These are phyloP conservation scores for Drechslerella coelobrocha DNA, from an alignment of 2,329 filamentous ascomycete species.

Conservation along the genomic window DNA sequence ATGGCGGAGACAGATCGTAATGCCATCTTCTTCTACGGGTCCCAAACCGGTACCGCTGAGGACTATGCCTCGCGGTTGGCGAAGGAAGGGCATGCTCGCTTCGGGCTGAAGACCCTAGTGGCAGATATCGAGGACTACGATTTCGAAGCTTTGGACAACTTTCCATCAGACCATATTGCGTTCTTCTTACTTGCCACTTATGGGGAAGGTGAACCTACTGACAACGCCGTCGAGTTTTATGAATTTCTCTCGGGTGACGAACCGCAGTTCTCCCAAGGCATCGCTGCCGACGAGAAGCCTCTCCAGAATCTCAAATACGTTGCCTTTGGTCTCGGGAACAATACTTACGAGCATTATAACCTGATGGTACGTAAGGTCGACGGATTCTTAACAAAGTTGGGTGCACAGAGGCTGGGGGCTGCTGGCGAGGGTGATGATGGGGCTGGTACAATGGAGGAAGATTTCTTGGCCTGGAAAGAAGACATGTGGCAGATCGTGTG, in stretches of 20 bases:
- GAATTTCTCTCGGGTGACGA: conserved; percentile 90
- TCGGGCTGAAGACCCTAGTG: conserved; percentile 96
- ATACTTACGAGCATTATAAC: conserved; percentile 99
- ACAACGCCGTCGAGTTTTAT: conserved; percentile 98
- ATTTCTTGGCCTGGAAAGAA: conserved; percentile 98
- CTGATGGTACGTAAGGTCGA: conserved; percentile 94
- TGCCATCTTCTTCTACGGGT: conserved; percentile 97
- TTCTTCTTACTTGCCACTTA: conserved; percentile 98
- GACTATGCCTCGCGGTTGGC: conserved; percentile 95
- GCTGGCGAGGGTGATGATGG: conserved; percentile 97
- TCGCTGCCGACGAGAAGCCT: conserved; percentile 69
- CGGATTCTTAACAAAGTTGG: conserved; percentile 78
- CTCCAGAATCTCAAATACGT: conserved; percentile 89
- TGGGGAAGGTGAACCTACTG: conserved; percentile 96
- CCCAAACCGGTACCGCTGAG: conserved; percentile 96
- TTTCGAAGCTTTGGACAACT: conserved; percentile 86
- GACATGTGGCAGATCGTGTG: conserved; percentile 93
- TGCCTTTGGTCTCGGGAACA: conserved; percentile 95
- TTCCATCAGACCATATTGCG: conserved; percentile 87
- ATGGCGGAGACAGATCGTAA: conserved; percentile 96
- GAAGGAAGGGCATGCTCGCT: conserved; percentile 96
- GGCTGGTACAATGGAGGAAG: conserved; percentile 98
- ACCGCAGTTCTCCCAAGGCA: conserved; percentile 76
- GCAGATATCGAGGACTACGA: conserved; percentile 98
- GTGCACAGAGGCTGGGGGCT: conserved; percentile 80